Evolutionary conservation across 2,329 filamentous ascomycete species (phyloP), one percentile per base, ranked within the genome.

Genomic region (Verticillium dahliae): DNA sequence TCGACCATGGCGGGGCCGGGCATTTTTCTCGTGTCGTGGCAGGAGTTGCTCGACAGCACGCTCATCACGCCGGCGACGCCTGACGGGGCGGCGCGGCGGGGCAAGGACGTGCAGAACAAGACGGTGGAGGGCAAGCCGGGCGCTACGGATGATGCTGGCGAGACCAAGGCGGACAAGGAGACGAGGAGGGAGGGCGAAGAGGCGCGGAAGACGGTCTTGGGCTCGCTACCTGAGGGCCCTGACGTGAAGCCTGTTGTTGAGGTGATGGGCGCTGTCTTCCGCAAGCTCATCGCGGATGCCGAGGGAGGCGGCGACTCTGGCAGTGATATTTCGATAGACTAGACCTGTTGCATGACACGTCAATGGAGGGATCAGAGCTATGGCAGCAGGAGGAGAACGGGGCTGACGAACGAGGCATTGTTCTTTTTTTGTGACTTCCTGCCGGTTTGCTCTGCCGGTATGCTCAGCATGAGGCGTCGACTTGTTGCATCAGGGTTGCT

Each of bases 11-110:
- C 79, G 31, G 90, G 89, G 0, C 90, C 90, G 0, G 90, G 90
- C 1, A 84, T 89, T 56, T 93, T 90, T 69, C 81, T 92, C 31
- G 80, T 84, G 1, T 82, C 86, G 58, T 93, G 90, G 90, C 88
- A 92, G 70, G 78, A 83, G 1, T 77, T 92, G 6, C 77, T 93
- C 3, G 87, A 92, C 69, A 77, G 81, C n/a, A 90, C 90, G 0
- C 72, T 81, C 56, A 86, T 93, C 63, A 90, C 88, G 1, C 89
- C 90, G 0, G 80, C 76, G 0, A 78, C 75, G 1, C 72, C 78
- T 0, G 69, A 74, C 1, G 87, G 88, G 0, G 75, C 78, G 1
- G 72, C 88, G 0, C 79, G 89, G 0, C 70, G 65, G 7, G 85
- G 85, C 14, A 79, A 74, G 38, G 82, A 85, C 18, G 81, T 85